Evolutionary conservation across 164 flowering plant species (phyloP).

Genomic region (Vitis labrusca): DNA sequence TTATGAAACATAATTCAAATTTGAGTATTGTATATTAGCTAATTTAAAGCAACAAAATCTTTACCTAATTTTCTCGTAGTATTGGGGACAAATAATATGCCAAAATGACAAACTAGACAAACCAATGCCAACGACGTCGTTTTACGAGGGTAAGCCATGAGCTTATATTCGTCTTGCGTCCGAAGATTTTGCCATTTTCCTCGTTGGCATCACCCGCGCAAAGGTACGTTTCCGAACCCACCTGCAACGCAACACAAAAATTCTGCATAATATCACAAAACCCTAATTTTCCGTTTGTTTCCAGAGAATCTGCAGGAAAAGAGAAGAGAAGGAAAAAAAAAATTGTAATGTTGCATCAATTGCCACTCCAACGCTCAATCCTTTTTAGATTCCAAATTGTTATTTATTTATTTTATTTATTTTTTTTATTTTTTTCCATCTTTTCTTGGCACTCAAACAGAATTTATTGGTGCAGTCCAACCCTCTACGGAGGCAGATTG

Average conservation of each 20-base stretch:
- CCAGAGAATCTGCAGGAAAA: background rate
- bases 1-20: too few species aligned
- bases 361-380: background rate
- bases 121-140: too few species aligned
- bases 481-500: background rate
- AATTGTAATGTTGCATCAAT: background rate
- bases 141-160: too few species aligned
- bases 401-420: background rate
- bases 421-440: background rate
- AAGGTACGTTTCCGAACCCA: background rate
- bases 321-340: background rate
- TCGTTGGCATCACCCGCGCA: background rate
- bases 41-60: too few species aligned
- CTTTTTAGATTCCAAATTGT: background rate
- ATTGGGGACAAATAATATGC: too few species aligned
- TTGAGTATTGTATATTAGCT: too few species aligned
- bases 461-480: background rate
- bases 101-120: too few species aligned
- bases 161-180: too few species aligned
- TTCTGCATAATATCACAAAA: background rate
- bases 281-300: slow-evolving; percentile 5
- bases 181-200: too few species aligned
- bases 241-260: background rate
- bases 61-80: too few species aligned
- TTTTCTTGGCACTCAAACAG: background rate